Conservation (phyloP, 345 rosid genomes). For the Cardamine chenopodiifolia region DNA sequence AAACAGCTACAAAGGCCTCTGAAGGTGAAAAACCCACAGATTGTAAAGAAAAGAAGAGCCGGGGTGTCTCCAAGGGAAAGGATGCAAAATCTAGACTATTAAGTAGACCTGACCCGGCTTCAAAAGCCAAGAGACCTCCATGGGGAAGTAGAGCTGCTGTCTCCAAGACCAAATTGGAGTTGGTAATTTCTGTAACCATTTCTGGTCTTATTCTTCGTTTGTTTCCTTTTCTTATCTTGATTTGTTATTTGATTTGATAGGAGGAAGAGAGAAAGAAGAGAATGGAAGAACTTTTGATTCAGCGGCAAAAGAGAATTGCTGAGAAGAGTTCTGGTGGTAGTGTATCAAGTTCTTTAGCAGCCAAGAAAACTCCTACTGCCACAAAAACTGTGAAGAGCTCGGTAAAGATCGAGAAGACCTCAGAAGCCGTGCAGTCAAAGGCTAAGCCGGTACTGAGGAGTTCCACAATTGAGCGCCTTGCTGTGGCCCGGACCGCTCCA, state of each 20-base stretch:
- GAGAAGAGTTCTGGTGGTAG: constrained; percentile 65
- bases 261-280: constrained; percentile 86
- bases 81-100: constrained; percentile 56
- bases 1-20: constrained; percentile 39
- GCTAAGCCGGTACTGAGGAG: constrained; percentile 67
- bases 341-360: constrained; percentile 40
- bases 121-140: constrained; percentile 62
- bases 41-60: constrained; percentile 44
- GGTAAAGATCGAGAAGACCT: constrained; percentile 46
- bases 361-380: constrained; percentile 52
- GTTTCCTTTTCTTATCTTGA: constrained; percentile 17
- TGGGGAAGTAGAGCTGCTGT: constrained; percentile 58
- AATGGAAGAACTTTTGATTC: constrained; percentile 69
- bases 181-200: constrained; percentile 49
- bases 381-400: constrained; percentile 39
- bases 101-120: constrained; percentile 53
- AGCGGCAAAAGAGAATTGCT: constrained; percentile 93
- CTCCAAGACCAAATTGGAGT: constrained; percentile 64
- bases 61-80: constrained; percentile 50
- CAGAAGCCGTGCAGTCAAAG: constrained; percentile 49
- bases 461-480: constrained; percentile 89
- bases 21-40: constrained; percentile 45
- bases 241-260: constrained; percentile 44
- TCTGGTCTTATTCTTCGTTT: not conserved
- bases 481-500: constrained; percentile 57